These are phyloP conservation scores for Yamadazyma conglobata DNA, from an alignment of 1,139 yeast species.

Conservation along the genomic window DNA sequence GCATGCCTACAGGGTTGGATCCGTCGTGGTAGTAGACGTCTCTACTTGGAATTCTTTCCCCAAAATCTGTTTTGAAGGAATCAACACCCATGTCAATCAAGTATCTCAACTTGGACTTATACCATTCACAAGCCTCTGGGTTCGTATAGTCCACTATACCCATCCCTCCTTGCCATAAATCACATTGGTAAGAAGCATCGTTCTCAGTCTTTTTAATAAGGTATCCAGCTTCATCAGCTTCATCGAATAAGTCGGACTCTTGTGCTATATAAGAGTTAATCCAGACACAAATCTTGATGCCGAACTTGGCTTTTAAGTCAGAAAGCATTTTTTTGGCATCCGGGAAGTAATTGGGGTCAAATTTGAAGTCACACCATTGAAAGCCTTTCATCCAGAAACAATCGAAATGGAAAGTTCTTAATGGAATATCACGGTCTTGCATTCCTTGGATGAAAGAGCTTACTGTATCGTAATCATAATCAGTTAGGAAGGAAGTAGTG, in stretches of 20 bases:
- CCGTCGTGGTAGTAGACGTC: constrained; percentile 25
- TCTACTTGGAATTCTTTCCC: constrained; percentile 33
- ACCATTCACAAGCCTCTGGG: constrained; percentile 36
- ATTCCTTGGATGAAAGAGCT: constrained; percentile 31
- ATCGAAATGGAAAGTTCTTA: constrained; percentile 34
- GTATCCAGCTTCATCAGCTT: constrained; percentile 28
- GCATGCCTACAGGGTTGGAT: constrained; percentile 31
- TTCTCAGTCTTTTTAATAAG: constrained; percentile 22
- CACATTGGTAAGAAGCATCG: constrained; percentile 32
- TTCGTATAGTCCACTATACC: constrained; percentile 38
- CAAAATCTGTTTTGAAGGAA: constrained; percentile 37
- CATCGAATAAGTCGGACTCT: constrained; percentile 27
- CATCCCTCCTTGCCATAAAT: constrained; percentile 41
- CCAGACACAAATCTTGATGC: constrained; percentile 33
- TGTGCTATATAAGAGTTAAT: constrained; percentile 36
- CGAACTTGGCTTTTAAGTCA: constrained; percentile 26
- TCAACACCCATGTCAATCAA: constrained; percentile 34
- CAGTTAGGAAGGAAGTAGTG: constrained; percentile 30
- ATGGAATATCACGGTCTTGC: constrained; percentile 32
- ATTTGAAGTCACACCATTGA: constrained; percentile 36
- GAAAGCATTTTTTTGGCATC: constrained; percentile 26
- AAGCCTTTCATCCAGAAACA: constrained; percentile 40
- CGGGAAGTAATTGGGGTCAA: constrained; percentile 27
- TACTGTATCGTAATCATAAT: constrained; percentile 32
- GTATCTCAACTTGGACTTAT: constrained; percentile 22